Evolutionary conservation across 352 stramenopile species (phyloP).

Genomic region (Pythium sp.): DNA sequence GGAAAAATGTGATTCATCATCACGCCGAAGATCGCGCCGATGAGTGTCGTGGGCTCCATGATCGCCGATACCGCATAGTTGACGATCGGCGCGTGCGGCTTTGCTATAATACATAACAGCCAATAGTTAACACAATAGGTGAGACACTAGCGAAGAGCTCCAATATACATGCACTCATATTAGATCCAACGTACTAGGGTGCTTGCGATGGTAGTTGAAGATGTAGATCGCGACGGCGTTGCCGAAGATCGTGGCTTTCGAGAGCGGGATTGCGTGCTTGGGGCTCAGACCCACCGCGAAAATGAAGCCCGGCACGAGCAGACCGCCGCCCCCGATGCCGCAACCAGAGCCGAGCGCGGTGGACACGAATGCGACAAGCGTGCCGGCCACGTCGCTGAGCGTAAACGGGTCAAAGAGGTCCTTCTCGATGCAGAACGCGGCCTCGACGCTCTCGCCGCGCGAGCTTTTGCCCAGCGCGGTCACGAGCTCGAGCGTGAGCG

Average conservation of each 20-base stretch:
- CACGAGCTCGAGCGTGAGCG: slow-evolving; percentile 35
- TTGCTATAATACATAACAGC: slow-evolving; percentile 24
- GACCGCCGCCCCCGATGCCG: slow-evolving; percentile 92
- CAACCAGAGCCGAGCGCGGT: slow-evolving; percentile 89
- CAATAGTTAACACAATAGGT: not conserved
- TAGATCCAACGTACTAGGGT: slow-evolving; percentile 66
- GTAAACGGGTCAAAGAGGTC: slow-evolving; percentile 79
- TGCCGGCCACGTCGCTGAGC: slow-evolving; percentile 61
- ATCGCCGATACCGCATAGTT: slow-evolving; percentile 98
- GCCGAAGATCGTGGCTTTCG: slow-evolving; percentile 97
- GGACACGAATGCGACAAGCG: slow-evolving; percentile 71
- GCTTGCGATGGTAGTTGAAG: slow-evolving; percentile 92
- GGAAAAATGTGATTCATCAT: slow-evolving; percentile 84
- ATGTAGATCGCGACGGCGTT: slow-evolving; percentile 94
- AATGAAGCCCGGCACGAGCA: slow-evolving; percentile 97
- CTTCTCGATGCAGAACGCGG: slow-evolving; percentile 79
- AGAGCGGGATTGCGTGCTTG: slow-evolving; percentile 97
- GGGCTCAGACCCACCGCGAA: slow-evolving; percentile 90
- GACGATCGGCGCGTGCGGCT: slow-evolving; percentile 91
- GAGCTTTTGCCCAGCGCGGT: slow-evolving; percentile 32
- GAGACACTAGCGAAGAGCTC: not conserved
- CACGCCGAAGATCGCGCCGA: slow-evolving; percentile 76
- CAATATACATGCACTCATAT: not conserved
- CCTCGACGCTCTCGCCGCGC: slow-evolving; percentile 27
- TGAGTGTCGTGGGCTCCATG: slow-evolving; percentile 95